phyloP scores from a whole-genome alignment of 2,329 filamentous ascomycete species.

The Sarocladium kiliense region DNA sequence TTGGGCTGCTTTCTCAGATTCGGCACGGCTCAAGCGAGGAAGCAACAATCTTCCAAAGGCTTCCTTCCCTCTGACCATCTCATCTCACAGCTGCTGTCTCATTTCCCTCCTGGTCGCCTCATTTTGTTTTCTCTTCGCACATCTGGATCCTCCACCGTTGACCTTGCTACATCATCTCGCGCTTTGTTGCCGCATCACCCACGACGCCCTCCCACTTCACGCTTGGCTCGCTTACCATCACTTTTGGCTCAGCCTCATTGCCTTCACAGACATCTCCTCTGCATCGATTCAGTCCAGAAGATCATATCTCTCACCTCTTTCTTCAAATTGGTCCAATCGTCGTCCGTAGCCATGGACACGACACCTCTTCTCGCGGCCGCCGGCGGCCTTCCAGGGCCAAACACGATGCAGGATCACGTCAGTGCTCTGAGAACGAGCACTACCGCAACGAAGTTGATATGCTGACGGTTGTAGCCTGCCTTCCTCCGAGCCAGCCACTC shows the following conservation, averaged over 20 bases:
- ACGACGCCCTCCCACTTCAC: neutral
- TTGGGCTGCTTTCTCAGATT: no score
- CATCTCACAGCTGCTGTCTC: no score
- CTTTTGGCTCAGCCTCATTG: neutral
- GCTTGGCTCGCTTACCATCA: neutral
- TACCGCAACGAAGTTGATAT: neutral
- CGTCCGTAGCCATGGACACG: constrained; percentile 22
- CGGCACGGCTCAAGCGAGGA: no score
- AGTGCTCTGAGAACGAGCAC: constrained; percentile 9
- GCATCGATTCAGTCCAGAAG: neutral
- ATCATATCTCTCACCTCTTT: neutral
- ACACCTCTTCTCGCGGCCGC: constrained; percentile 27
- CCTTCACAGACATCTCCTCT: neutral
- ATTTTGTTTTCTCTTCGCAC: no score
- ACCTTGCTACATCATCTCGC: no score
- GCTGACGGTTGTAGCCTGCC: constrained; percentile 35
- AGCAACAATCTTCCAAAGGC: no score
- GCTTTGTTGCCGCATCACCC: neutral
- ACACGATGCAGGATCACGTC: constrained; percentile 31
- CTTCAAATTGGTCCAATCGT: neutral
- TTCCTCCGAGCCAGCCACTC: constrained; percentile 48
- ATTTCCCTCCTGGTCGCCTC: no score
- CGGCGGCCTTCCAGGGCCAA: constrained; percentile 25
- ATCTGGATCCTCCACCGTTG: no score
- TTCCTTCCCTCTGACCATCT: no score